Evolutionary conservation across 495 filamentous ascomycete species (phyloP).

Genomic region (Hypoxylon subgilvum): DNA sequence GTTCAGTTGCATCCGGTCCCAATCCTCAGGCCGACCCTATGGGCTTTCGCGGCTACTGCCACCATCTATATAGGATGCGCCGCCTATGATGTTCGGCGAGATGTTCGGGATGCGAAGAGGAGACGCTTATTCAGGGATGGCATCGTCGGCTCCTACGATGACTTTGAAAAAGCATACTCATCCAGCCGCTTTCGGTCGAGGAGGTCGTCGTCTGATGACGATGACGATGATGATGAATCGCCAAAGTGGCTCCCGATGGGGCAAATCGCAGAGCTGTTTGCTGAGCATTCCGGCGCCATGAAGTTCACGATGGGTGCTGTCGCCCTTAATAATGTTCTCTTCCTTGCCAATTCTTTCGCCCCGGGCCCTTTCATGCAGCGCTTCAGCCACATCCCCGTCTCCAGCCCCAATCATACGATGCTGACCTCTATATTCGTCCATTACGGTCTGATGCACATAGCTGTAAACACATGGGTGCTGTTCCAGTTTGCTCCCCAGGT

Average conservation of each 20-base stretch:
- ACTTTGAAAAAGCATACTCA: slow-evolving; percentile 23
- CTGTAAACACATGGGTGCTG: slow-evolving; percentile 31
- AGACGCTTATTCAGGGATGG: background rate
- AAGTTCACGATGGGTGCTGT: slow-evolving; percentile 12
- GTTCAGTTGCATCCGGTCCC: slow-evolving; percentile 11
- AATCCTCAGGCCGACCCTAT: slow-evolving; percentile 34
- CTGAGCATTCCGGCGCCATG: slow-evolving; percentile 8
- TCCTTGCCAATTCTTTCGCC: slow-evolving; percentile 6
- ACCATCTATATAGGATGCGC: slow-evolving; percentile 41
- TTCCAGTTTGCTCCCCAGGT: slow-evolving; percentile 21
- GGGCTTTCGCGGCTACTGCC: slow-evolving; percentile 31
- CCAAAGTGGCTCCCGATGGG: background rate
- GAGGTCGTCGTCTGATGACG: too few relatives aligned
- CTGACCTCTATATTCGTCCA: slow-evolving; percentile 41
- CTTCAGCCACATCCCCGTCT: slow-evolving; percentile 26
- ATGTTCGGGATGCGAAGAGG: slow-evolving; percentile 20
- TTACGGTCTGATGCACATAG: slow-evolving; percentile 22
- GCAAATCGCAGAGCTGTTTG: slow-evolving; percentile 5
- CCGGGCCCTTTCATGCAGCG: background rate
- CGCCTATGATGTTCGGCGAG: slow-evolving; percentile 37
- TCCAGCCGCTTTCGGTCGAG: too few relatives aligned
- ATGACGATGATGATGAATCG: too few relatives aligned
- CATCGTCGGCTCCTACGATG: slow-evolving; percentile 18
- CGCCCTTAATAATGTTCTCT: slow-evolving; percentile 19
- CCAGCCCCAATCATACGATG: slow-evolving; percentile 33